Percentiles rank a stretch among this genome's conserved stretches.
These are phyloP conservation scores for Aspergillus olivimuriae DNA, from an alignment of 495 filamentous ascomycete genomes.

Conservation along the genomic window DNA sequence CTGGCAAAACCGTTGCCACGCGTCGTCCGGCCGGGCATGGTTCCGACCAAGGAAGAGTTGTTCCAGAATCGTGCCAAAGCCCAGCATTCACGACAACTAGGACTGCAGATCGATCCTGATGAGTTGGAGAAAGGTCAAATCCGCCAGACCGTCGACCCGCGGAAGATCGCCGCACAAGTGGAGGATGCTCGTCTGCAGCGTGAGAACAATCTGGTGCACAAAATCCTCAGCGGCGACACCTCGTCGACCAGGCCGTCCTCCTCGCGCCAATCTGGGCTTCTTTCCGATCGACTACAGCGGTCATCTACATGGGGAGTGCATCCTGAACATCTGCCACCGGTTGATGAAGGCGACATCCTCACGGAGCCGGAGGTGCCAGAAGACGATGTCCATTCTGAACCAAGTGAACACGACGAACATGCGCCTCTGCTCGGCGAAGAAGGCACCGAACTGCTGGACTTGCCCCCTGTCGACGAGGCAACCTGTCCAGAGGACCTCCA, in stretches of 20 bases:
- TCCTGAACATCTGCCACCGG: slow-evolving; percentile 17
- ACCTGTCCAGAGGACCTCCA: slow-evolving; percentile 35
- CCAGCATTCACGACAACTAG: slow-evolving; percentile 29
- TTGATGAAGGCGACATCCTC: slow-evolving; percentile 20
- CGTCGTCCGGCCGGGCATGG: slow-evolving; percentile 41
- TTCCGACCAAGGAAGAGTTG: slow-evolving; percentile 34
- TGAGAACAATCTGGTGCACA: slow-evolving; percentile 35
- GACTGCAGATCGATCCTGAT: slow-evolving; percentile 34
- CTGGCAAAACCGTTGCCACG: slow-evolving; percentile 44
- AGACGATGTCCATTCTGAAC: neutral
- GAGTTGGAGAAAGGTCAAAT: slow-evolving; percentile 33
- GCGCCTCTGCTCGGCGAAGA: slow-evolving; percentile 7
- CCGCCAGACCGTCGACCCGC: slow-evolving; percentile 24
- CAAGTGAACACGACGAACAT: slow-evolving; percentile 4
- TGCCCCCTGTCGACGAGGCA: slow-evolving; percentile 14
- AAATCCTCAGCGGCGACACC: slow-evolving; percentile 25
- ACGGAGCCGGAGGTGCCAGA: slow-evolving; percentile 7
- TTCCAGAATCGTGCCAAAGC: slow-evolving; percentile 23
- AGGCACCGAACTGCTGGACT: slow-evolving; percentile 9
- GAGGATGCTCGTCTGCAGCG: slow-evolving; percentile 38
- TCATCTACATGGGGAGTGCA: slow-evolving; percentile 14
- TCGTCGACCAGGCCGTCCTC: slow-evolving; percentile 25
- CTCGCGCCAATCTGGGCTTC: too few relatives aligned
- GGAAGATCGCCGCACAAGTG: slow-evolving; percentile 37
- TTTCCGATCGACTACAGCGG: slow-evolving; percentile 16